Conservation (phyloP, 805 yeast genomes). For the Myxozyma melibiosi region DNA sequence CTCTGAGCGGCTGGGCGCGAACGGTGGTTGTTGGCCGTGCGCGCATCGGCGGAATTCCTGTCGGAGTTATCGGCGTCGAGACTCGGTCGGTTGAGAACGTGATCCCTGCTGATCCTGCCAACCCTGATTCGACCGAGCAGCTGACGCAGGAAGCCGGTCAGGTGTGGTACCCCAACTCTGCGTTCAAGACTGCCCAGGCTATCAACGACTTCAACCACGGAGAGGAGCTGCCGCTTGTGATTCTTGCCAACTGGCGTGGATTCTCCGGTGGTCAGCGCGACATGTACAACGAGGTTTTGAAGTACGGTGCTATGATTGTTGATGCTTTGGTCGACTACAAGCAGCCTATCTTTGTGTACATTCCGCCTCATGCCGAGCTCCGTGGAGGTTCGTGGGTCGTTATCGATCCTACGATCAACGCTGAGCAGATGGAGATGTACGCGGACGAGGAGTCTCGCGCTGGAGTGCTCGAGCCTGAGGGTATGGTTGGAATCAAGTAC, state of each 20-base stretch:
- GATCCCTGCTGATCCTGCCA: conserved; percentile 98
- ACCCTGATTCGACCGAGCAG: conserved; percentile 88
- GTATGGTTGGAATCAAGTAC: conserved; percentile 98
- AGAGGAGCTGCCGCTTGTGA: conserved; percentile 96
- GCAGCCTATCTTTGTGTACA: conserved; percentile 95
- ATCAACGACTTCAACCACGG: conserved; percentile 96
- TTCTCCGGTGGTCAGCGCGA: conserved; percentile 99
- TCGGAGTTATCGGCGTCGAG: conserved; percentile 98
- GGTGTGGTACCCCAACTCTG: conserved; percentile 99
- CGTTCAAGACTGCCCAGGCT: conserved; percentile 99
- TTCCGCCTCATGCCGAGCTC: conserved; percentile 97
- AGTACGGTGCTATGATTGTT: conserved; percentile 95
- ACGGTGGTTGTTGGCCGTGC: conserved; percentile 99
- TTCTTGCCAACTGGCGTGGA: conserved; percentile 99
- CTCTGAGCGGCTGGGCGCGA: conserved; percentile 96
- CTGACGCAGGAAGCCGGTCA: conserved; percentile 95
- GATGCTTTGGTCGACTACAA: conserved; percentile 95
- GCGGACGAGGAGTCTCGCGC: conserved; percentile 95
- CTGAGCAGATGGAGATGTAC: conserved; percentile 99
- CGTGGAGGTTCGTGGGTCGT: conserved; percentile 99
- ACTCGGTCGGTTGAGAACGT: conserved; percentile 86
- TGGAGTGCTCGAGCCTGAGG: conserved; percentile 98
- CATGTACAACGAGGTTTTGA: conserved; percentile 97
- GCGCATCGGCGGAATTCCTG: conserved; percentile 96
- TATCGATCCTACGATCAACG: conserved; percentile 95